Evolutionary conservation across 176 grass and related monocot species (phyloP).

Genomic region (Zoysia japonica): DNA sequence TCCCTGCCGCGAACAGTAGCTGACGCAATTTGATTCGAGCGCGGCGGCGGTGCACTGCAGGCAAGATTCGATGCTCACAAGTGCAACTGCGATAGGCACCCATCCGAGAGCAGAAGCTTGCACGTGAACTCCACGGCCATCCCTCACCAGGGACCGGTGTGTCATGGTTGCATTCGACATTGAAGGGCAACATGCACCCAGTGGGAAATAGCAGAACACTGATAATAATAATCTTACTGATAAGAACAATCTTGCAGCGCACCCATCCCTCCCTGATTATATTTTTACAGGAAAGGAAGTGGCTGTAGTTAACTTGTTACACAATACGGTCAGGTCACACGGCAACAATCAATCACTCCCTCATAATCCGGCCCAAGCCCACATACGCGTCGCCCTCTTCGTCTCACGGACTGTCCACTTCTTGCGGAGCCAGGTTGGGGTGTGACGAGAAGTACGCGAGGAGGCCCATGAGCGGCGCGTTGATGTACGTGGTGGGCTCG

Average conservation of each 20-base stretch:
- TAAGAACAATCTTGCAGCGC: conserved; percentile 3
- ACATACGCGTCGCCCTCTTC: conserved; percentile 44
- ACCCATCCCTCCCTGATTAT: conserved; percentile 10
- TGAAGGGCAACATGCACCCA: background rate
- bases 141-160: background rate
- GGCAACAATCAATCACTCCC: background rate
- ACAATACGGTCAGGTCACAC: background rate
- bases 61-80: conserved; percentile 5
- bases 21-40: background rate
- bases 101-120: conserved; percentile 17
- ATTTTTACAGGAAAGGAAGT: conserved; percentile 21
- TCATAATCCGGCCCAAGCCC: background rate
- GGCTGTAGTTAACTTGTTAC: conserved; percentile 24
- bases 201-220: background rate
- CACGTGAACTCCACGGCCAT: conserved; percentile 15
- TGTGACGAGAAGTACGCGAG: conserved; percentile 80
- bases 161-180: too few relatives aligned
- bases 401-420: background rate
- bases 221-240: background rate
- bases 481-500: conserved; percentile 91
- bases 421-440: conserved; percentile 43
- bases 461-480: conserved; percentile 75
- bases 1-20: background rate
- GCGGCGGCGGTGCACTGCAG: background rate
- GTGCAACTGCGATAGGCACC: background rate